Percentiles rank a stretch among this genome's conserved stretches.
phyloP scores from a whole-genome alignment of 306 rosid species.

The Prunus persica region Prunus_persica_NCBIv2 NC_034009.1:37469501-37470000 shows the following conservation, averaged over 20 bases:
- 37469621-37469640: background rate
- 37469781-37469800: background rate
- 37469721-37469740: background rate
- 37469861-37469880: background rate
- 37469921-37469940: background rate
- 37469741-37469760: background rate
- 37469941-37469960: background rate
- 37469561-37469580: background rate
- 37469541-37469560: background rate
- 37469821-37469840: background rate
- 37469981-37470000: background rate
- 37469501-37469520: background rate
- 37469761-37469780: background rate
- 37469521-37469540: background rate
- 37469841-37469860: background rate
- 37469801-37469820: background rate
- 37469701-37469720: background rate
- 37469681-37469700: background rate
- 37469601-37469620: background rate
- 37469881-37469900: background rate
- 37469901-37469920: background rate
- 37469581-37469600: background rate
- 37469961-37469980: background rate
- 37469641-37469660: background rate
- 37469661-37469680: background rate